These are phyloP conservation scores for Rhodamnia rubescens DNA, from an alignment of 345 rosid genomes.

Conservation along the genomic window DNA sequence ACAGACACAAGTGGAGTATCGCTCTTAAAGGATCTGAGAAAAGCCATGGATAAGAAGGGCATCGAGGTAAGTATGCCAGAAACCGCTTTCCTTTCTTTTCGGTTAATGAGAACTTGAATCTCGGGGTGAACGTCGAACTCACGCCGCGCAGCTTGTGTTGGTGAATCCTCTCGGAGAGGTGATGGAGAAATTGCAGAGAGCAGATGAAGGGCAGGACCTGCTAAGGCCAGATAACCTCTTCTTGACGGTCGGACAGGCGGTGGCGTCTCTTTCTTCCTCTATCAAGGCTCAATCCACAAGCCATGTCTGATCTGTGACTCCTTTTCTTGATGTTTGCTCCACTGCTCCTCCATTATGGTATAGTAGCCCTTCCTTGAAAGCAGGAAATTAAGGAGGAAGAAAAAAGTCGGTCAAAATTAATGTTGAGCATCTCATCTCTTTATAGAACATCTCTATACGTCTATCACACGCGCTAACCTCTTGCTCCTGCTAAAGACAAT, in stretches of 20 bases:
- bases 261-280: constrained; percentile 53
- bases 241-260: constrained; percentile 87
- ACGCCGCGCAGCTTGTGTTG: constrained; percentile 50
- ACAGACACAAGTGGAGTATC: constrained; percentile 82
- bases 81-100: background rate
- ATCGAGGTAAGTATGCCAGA: constrained; percentile 31
- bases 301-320: constrained; percentile 14
- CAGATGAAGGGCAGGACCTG: constrained; percentile 34
- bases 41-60: constrained; percentile 42
- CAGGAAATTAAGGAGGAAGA: background rate
- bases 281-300: constrained; percentile 35
- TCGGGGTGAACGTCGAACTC: background rate
- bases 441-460: background rate
- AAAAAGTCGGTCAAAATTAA: background rate
- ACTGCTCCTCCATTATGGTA: background rate
- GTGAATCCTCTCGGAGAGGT: constrained; percentile 92
- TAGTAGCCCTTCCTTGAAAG: background rate
- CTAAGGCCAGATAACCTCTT: constrained; percentile 46
- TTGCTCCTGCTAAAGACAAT: background rate
- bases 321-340: background rate
- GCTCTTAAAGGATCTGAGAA: constrained; percentile 53
- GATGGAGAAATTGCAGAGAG: constrained; percentile 65
- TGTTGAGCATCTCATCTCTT: background rate
- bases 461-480: background rate
- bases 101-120: background rate